Evolutionary conservation across 2,329 filamentous ascomycete species (phyloP), one percentile per base, ranked within the genome.

Genomic region (Beauveria medogensis): DNA sequence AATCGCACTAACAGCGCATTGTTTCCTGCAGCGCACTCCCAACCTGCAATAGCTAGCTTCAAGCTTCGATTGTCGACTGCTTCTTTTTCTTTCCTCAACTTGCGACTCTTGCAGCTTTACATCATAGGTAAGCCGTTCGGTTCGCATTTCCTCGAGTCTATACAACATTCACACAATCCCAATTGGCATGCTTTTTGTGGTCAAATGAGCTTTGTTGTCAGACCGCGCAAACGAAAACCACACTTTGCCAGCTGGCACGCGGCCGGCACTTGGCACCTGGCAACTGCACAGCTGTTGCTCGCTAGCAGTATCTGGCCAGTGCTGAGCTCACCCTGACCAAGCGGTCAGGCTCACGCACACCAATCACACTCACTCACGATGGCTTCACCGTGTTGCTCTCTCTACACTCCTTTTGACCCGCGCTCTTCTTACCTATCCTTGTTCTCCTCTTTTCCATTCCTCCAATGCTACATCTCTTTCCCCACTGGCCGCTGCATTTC

Each of bases 271-370:
- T 47, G 26, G 34, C 34, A 37, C 34, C 34, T 37, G 34, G 34
- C 34, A 37, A 37, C 34, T 9, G 34, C 46, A 12, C 18, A 18
- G 20, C 26, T 37, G 2, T 48, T 8, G 46, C 20, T 26, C 24
- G 43, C 34, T 46, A 51, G 44, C 55, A 50, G 46, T 41, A 10
- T 26, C 40, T 28, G 54, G 41, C 41, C 46, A 44, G 54, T 24
- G 54, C 54, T 44, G 37, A 43, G 22, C 40, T 54, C 50, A 20
- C 46, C 34, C 16, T 18, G 47, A 59, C 48, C 30, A 59, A 53
- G 56, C 56, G 56, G 48, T 59, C 56, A 52, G 56, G 26, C 34
- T 37, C 56, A 46, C n/a, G 24, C 56, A 43, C 30, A 57, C 55
- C 28, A 37, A 22, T n/a, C 9, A 26, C 16, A 30, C 28, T 22